Evolutionary conservation across 306 rosid genomes (phyloP), one percentile per base, ranked within the genome.

Genomic region (Cucumis cinereus): DNA sequence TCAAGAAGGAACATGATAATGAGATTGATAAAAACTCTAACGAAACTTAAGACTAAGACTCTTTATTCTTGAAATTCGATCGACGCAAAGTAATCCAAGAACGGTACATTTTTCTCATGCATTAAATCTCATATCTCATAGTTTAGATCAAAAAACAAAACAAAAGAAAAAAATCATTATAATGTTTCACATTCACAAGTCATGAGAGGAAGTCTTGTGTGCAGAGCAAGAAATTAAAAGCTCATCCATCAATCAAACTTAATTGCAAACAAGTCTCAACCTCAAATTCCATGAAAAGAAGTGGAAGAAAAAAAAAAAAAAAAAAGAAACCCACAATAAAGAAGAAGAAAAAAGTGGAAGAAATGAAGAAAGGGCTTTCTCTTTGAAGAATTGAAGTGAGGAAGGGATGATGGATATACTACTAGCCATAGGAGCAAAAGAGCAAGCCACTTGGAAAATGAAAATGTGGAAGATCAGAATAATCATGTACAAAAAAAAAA

Each of bases 401-500:
- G 59, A 49, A 69, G 45, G 59, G 58, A 30, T 30, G 35, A 30
- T 30, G 50, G 73, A 13, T 38, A 43, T 8, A 45, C 56, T 69
- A 67, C 53, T 68, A 14, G 57, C 22, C 40, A 41, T 20, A 35
- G 49, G 16, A 40, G 36, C 74, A 23, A 70, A 71, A 52, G 35
- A 26, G 76, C 43, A 49, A 71, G 60, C 58, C 76, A 50, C 45
- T 71, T 49, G 75, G 75, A 47, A 47, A 70, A 47, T 47, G 59
- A 47, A 50, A 50, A 50, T 50, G n/a, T 2, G 55, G 54, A 71
- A 24, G 59, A 71, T 4, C 6, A 17, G 26, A 71, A 71, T 71
- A 50, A 74, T 56, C 78, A 74, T 74, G 78, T 74, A 74, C 78
- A 74, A 74, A 73, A 33, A 16, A 62, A 49, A 4, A 62, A 49